Base-by-base conservation (phyloP, 1,139 yeast genomes). In the Geotrichum macrosporum region DNA sequence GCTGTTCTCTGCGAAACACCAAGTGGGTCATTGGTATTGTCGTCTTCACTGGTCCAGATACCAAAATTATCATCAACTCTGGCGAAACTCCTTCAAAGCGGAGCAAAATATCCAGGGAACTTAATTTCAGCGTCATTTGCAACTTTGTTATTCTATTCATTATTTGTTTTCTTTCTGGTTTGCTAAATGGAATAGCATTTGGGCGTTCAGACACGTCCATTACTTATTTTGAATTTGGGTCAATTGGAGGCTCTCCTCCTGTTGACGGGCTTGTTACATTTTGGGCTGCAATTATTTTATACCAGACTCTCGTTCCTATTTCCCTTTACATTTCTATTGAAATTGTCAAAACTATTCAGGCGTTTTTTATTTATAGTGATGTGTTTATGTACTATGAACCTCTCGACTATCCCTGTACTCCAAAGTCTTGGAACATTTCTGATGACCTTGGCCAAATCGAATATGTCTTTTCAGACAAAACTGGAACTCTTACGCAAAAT, bases 401-500 rank as follows among this genome's bases (percentile, higher is more conserved):
- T 50, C 71, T 88, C 53, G 96, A 92, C 63, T 89, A 85, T 63
- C 96, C 97, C 0, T 92, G 97, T 67, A 80, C 89, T 3, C 97
- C 98, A 4, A 89, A 92, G 62, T 78, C 96, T 0, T 92, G 98
- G 98, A 86, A 84, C 60, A 87, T 94, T 44, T 86, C 96, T n/a
- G 98, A 92, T 70, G 98, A 92, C 66, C 73, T 92, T 58, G 98
- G 98, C 21, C 97, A 92, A 67, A 84, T 92, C 57, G 97, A 89
- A 64, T 92, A 88, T 63, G 81, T 92, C 37, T n/a, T n/a, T n/a
- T n/a, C n/a, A n/a, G n/a, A n/a, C n/a, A n/a, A n/a, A n/a, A n/a
- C n/a, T n/a, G n/a, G 98, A 51, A 92, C 98, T 0, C 73, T 92
- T 57, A 92, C 98, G 1, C 97, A 89, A 63, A 92, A 92, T 65